phyloP scores from a whole-genome alignment of 2,329 filamentous ascomycete species.

The Bertia moriformis region DNA sequence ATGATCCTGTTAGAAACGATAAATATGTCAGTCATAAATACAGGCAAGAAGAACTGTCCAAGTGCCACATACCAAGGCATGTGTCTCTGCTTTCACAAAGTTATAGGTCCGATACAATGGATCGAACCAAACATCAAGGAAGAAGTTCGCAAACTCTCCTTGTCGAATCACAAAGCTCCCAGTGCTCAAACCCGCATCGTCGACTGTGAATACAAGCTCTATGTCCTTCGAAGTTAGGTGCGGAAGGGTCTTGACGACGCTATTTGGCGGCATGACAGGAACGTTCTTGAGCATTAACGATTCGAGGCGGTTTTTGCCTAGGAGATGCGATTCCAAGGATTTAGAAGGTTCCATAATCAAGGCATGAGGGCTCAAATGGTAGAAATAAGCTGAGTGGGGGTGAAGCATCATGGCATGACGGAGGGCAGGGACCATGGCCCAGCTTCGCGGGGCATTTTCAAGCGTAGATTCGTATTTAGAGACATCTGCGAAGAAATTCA shows the following conservation, averaged over 20 bases:
- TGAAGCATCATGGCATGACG: constrained; percentile 75
- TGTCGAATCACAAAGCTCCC: constrained; percentile 69
- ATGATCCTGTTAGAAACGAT: too few species aligned
- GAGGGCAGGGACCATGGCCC: constrained; percentile 70
- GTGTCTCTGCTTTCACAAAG: constrained; percentile 84
- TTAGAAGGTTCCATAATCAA: constrained; percentile 74
- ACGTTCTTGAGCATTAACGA: constrained; percentile 70
- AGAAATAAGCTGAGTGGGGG: constrained; percentile 67
- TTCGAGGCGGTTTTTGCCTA: constrained; percentile 54
- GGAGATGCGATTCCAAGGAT: constrained; percentile 56
- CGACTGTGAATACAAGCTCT: constrained; percentile 73
- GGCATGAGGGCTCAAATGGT: constrained; percentile 72
- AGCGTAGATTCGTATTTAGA: constrained; percentile 54
- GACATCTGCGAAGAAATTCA: constrained; percentile 66
- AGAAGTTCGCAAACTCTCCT: constrained; percentile 83
- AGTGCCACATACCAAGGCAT: constrained; percentile 57
- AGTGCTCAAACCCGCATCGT: constrained; percentile 62
- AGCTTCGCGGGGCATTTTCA: constrained; percentile 41
- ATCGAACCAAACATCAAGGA: constrained; percentile 92
- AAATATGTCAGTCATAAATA: too few species aligned
- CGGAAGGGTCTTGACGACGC: constrained; percentile 86
- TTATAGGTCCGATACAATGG: constrained; percentile 88
- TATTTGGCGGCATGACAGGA: constrained; percentile 83
- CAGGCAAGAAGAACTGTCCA: too few species aligned
- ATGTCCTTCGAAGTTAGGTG: constrained; percentile 67